Conservation (phyloP, 176 grass and related monocot species). For the Eleusine coracana region DNA sequence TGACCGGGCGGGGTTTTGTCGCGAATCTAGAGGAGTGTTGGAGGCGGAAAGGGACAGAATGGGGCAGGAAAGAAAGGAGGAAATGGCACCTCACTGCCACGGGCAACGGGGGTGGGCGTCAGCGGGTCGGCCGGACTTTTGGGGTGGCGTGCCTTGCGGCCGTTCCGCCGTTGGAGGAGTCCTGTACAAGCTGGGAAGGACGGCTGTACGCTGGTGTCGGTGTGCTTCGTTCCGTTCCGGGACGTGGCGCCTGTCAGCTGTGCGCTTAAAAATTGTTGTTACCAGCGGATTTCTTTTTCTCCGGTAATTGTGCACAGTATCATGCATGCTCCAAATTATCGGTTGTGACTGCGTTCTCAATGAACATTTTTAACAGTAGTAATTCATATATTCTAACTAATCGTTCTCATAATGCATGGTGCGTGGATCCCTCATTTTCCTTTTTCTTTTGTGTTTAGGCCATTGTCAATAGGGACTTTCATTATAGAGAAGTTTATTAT, state of each 20-base stretch:
- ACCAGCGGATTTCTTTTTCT: not conserved
- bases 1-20: not conserved
- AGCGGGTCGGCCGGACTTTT: conserved; percentile 13
- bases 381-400: too few species aligned
- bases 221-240: not conserved
- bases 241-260: not conserved
- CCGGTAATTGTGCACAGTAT: too few species aligned
- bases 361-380: too few species aligned
- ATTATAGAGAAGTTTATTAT: too few species aligned
- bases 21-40: conserved; percentile 33
- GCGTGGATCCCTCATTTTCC: too few species aligned
- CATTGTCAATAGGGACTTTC: too few species aligned
- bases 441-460: too few species aligned
- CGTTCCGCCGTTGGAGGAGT: not conserved
- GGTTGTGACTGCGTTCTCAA: too few species aligned
- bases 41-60: not conserved
- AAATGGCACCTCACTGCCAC: not conserved
- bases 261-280: not conserved
- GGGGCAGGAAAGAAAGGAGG: not conserved
- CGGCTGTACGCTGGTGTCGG: not conserved
- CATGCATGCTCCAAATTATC: too few species aligned
- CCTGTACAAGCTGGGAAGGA: not conserved
- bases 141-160: conserved; percentile 2
- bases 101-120: not conserved
- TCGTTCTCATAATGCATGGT: too few species aligned